These are phyloP conservation scores for Cyanidioschyzon merolae DNA, from an alignment of 23 red algal species.

Conservation along the genomic window DNA sequence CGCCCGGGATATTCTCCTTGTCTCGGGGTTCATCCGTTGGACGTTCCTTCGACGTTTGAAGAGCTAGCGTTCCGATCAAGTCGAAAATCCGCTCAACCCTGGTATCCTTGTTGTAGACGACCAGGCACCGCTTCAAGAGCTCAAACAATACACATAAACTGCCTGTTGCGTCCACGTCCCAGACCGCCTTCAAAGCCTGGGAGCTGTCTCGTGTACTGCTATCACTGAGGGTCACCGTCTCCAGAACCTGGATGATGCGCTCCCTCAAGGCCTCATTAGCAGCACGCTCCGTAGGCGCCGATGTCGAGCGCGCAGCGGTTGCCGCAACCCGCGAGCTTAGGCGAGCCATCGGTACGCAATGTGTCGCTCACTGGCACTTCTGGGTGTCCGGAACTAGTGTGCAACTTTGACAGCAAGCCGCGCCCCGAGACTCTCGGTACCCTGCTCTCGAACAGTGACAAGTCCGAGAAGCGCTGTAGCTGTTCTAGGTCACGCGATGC, in stretches of 20 bases:
- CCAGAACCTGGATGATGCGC: background rate
- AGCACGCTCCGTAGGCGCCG: background rate
- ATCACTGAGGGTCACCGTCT: background rate
- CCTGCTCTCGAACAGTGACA: no score
- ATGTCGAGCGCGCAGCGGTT: background rate
- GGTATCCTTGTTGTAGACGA: constrained; percentile 39
- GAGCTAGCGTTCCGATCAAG: constrained; percentile 35
- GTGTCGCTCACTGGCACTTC: no score
- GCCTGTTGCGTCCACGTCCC: background rate
- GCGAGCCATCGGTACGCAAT: no score
- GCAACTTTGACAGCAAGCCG: no score
- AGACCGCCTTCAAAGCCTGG: constrained; percentile 21
- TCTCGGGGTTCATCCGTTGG: constrained; percentile 3
- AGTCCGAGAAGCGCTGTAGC: no score
- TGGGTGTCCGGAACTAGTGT: no score
- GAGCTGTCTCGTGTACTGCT: background rate
- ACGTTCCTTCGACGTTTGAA: background rate
- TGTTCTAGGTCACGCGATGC: no score
- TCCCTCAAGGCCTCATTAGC: background rate
- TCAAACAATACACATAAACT: constrained; percentile 31
- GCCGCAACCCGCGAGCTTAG: background rate
- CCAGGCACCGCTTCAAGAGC: constrained; percentile 42
- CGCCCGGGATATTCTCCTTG: background rate
- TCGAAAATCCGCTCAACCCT: constrained; percentile 43
- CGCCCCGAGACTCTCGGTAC: no score